A percentile compares a stretch with the other conserved stretches of the same genome.
Conservation (phyloP, 2,329 filamentous ascomycete genomes). For the Ceratocystis harringtonii region DNA sequence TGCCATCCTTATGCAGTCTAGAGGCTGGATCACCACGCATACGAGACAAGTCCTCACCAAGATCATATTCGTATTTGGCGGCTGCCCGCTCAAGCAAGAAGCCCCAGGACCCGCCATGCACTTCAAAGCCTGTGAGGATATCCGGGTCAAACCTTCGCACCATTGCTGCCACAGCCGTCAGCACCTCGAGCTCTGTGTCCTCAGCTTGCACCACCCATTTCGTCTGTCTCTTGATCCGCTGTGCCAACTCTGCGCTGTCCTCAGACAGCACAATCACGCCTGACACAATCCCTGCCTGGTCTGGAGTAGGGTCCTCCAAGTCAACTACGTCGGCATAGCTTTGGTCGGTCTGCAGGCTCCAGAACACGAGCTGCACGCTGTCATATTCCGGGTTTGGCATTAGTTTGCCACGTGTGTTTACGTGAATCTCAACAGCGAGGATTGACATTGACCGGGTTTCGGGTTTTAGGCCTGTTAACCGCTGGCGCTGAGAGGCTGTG, state of each 20-base stretch:
- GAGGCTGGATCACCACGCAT: neutral
- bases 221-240: constrained; percentile 47
- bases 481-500: constrained; percentile 58
- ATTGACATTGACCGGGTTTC: constrained; percentile 91
- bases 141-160: constrained; percentile 78
- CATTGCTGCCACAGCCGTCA: constrained; percentile 74
- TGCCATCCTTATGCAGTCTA: constrained; percentile 69
- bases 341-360: constrained; percentile 66
- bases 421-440: constrained; percentile 86
- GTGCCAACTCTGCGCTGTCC: constrained; percentile 39
- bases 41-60: constrained; percentile 62
- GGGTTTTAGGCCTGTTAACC: constrained; percentile 54
- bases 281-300: constrained; percentile 27
- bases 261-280: constrained; percentile 58
- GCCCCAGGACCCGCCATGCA: constrained; percentile 87
- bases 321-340: constrained; percentile 29
- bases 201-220: constrained; percentile 47
- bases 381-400: constrained; percentile 84
- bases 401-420: constrained; percentile 68
- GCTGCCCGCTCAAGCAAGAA: constrained; percentile 84
- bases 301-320: neutral
- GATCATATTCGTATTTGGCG: constrained; percentile 72
- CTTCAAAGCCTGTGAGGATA: constrained; percentile 86
- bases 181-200: constrained; percentile 63
- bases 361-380: constrained; percentile 77